Conservation (phyloP, 371 early-diverging fungal species). For the Actinomortierella wolfii region DNA sequence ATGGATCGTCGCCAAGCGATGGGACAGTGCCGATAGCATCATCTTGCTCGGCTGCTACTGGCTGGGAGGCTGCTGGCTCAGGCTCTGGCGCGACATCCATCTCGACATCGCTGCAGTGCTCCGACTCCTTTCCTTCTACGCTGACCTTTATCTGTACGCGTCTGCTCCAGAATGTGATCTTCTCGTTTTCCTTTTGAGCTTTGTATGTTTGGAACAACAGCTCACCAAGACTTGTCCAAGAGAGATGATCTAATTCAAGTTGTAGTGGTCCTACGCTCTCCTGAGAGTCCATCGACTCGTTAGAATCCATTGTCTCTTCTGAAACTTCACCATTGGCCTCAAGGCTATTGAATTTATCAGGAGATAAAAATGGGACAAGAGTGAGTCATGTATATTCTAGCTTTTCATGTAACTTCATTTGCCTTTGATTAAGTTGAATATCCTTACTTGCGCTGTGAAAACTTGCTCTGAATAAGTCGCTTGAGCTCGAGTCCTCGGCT, state of each 20-base stretch:
- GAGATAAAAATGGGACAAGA: too few relatives aligned
- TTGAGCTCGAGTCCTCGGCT: constrained; percentile 40
- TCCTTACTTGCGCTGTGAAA: too few relatives aligned
- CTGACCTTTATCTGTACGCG: constrained; percentile 7
- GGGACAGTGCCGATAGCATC: constrained; percentile 4
- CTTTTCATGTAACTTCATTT: too few relatives aligned
- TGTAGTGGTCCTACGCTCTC: constrained; percentile 7
- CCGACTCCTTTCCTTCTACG: constrained; percentile 1
- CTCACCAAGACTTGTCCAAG: constrained; percentile 43
- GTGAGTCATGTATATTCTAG: too few relatives aligned
- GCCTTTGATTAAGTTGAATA: too few relatives aligned
- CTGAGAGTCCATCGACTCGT: too few relatives aligned
- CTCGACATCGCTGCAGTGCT: constrained; percentile 9
- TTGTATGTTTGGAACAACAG: constrained; percentile 39
- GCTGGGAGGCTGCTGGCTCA: constrained; percentile 3
- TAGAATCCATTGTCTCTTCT: too few relatives aligned
- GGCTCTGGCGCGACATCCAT: constrained; percentile 8
- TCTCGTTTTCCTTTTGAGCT: neutral
- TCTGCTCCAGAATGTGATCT: constrained; percentile 17
- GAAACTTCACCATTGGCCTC: too few relatives aligned
- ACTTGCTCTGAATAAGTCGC: neutral
- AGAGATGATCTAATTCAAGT: constrained; percentile 17
- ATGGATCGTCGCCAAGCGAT: constrained; percentile 1
- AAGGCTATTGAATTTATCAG: too few relatives aligned
- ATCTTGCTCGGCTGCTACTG: neutral